Evolutionary conservation across 176 grass and related monocot species (phyloP).

Genomic region (Carex littledalei): DNA sequence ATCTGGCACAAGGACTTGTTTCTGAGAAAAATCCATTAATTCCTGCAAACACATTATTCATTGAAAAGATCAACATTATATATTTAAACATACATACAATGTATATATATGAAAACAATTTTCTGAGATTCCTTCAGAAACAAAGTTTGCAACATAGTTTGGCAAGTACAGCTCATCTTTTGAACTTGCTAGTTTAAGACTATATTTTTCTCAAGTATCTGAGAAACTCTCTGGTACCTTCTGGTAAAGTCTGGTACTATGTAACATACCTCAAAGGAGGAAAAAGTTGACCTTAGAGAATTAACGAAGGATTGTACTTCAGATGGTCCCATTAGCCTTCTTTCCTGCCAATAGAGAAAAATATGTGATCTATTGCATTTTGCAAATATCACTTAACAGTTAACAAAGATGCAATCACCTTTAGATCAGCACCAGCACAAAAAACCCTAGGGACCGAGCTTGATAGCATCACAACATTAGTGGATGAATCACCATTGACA

Average conservation of each 20-base stretch:
- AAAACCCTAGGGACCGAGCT: conserved; percentile 68
- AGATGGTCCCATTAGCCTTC: conserved; percentile 48
- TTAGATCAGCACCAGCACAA: conserved; percentile 81
- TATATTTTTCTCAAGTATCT: background rate
- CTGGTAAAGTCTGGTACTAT: background rate
- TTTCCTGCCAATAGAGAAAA: conserved; percentile 37
- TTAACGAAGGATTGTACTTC: conserved; percentile 59
- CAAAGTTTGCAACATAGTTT: background rate
- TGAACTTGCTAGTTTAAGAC: background rate
- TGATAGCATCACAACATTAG: conserved; percentile 71
- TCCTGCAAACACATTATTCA: background rate
- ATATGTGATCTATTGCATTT: background rate
- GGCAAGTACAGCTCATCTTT: background rate
- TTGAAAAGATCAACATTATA: background rate
- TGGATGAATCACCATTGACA: conserved; percentile 36
- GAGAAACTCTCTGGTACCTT: background rate
- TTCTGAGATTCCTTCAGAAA: background rate
- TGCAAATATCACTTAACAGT: background rate
- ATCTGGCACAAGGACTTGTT: background rate
- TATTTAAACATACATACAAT: background rate
- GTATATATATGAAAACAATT: background rate
- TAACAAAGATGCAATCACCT: conserved; percentile 31
- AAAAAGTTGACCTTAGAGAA: conserved; percentile 80
- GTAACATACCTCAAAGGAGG: conserved; percentile 56
- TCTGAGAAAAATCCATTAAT: background rate